Evolutionary conservation across 2,329 filamentous ascomycete genomes (phyloP), one percentile per base, ranked within the genome.

Genomic region (Talaromyces sp.): DNA sequence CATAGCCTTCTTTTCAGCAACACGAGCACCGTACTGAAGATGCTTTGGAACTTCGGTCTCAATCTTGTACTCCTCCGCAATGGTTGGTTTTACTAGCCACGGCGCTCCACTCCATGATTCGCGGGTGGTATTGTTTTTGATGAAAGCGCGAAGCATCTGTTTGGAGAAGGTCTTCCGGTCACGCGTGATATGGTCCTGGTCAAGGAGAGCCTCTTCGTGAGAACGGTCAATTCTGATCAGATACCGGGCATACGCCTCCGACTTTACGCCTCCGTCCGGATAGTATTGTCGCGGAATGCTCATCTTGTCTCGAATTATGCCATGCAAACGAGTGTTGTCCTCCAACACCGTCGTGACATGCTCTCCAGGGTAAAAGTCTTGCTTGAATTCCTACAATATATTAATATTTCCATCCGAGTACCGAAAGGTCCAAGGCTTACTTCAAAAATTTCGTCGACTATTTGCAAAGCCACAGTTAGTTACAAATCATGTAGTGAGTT

Each of bases 71-170:
- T 87, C 82, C 46, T 85, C 84, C 1, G 94, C 94, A 60, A 96
- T 86, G 56, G 91, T 86, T 36, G 88, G 83, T 75, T 95, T 97
- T 17, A 97, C 93, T 57, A 96, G 78, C 94, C 94, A 99, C 0
- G 94, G 93, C 0, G 94, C 94, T n/a, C 93, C 93, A 61, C 86
- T 93, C 91, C 92, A 97, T 3, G 91, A 84, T 68, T 97, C 94
- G 61, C 93, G 81, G 1, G 87, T 88, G n/a, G 97, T 88, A 0
- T 91, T 94, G 73, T 95, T 92, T 71, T 96, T 96, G 63, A 99
- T 89, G 64, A 97, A 99, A 5, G 91, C 91, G 35, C 93, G 86
- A 40, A 99, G 80, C 72, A 97, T 92, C 51, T 92, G 87, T 75
- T 99, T 97, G 28, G 93, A 97, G 70, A 97, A 99, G 48, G 90